A percentile compares a stretch with the other conserved stretches of the same genome.
phyloP scores from a whole-genome alignment of 2,329 filamentous ascomycete genomes.

The Cladobotryum mycophilum region DNA sequence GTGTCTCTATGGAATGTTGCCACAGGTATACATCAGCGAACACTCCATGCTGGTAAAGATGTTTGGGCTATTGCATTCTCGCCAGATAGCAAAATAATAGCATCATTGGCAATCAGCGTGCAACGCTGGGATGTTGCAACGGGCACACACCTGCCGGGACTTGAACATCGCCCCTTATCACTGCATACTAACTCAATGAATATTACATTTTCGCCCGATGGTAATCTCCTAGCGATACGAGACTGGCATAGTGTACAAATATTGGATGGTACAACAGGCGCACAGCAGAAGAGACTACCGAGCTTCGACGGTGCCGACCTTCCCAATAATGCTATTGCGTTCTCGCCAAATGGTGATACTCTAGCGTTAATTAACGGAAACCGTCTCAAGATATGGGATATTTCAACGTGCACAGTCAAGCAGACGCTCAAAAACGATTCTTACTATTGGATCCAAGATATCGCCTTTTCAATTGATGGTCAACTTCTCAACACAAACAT shows the following conservation, averaged over 20 bases:
- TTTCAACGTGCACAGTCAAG: no score
- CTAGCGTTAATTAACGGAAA: not conserved
- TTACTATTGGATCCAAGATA: not conserved
- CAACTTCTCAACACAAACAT: not conserved
- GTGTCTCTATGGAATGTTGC: no score
- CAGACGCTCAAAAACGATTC: not conserved
- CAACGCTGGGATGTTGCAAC: no score
- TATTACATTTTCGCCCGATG: no score
- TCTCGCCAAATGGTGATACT: not conserved
- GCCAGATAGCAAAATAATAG: not conserved
- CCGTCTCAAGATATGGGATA: constrained; percentile 1
- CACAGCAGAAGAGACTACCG: not conserved
- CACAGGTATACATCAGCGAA: no score
- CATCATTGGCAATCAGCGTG: not conserved
- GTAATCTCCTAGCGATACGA: not conserved
- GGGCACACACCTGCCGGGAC: no score
- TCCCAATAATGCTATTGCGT: not conserved
- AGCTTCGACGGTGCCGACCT: not conserved
- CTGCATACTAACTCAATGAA: no score
- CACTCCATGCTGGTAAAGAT: no score
- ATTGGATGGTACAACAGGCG: constrained; percentile 1
- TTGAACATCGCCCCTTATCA: no score
- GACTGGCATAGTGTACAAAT: constrained; percentile 3
- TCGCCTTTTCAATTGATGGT: not conserved
- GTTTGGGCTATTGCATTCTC: not conserved